Evolutionary conservation across 306 rosid species (phyloP), one percentile per base, ranked within the genome.

Genomic region (Begonia masoniana): DNA sequence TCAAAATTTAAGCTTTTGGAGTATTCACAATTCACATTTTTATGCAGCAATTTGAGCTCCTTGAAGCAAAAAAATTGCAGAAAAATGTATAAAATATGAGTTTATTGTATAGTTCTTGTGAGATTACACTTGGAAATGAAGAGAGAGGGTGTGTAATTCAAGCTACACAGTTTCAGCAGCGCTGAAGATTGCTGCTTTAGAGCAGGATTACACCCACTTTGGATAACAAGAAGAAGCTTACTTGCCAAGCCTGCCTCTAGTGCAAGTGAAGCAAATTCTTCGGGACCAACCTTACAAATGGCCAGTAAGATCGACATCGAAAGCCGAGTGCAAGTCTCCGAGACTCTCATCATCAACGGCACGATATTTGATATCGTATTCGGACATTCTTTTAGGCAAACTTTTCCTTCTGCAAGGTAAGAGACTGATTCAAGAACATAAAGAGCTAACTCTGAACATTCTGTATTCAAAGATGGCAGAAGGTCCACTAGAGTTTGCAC

Each of bases 201-300:
- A 43, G 54, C 69, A 0, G 74, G 71, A 57, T 69, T 71, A 62
- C 79, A 79, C 55, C 76, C 82, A 41, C 85, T 79, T 61, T 79
- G 85, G 51, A 79, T 79, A 7, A 79, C 78, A 2, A 79, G 78
- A 10, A 79, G 69, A 9, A 79, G 47, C 62, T 79, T 79, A 0
- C 74, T 68, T 5, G 85, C 85, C 67, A 79, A 69, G 16, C 85
- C 85, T 0, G 82, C 85, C 69, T 79, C 79, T 23, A 79, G 82
- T 15, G 82, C 85, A 13, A 60, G 65, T 2, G 80, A 58, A 15
- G 81, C 67, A 47, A 78, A 79, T 60, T 75, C 82, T 24, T 72
- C 79, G 3, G 85, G 85, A 2, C 78, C 76, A 23, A 79, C 62
- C 70, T 75, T 75, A 57, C 67, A 79, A 2, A 79, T 65, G 48